Conservation (phyloP, 495 filamentous ascomycete species). For the Penicillium malachiteum region DNA sequence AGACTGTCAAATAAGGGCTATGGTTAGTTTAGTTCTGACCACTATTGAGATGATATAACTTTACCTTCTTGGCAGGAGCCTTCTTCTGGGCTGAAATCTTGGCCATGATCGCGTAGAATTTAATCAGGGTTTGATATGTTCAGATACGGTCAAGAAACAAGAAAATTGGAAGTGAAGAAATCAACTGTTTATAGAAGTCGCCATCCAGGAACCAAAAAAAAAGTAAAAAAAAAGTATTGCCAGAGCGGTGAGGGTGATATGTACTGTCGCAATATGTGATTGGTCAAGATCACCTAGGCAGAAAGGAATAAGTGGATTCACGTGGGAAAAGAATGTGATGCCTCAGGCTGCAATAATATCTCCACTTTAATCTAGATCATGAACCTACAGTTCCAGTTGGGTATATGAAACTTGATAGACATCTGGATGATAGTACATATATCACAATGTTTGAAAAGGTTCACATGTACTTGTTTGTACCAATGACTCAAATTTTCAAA, state of each 20-base stretch:
- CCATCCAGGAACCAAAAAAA: conserved; percentile 30
- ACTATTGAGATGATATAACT: conserved; percentile 1
- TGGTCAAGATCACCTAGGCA: conserved; percentile 12
- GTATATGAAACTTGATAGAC: not conserved
- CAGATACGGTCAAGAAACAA: conserved; percentile 4
- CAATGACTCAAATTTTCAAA: too few species aligned
- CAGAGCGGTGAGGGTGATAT: conserved; percentile 21
- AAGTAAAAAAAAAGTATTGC: conserved; percentile 28
- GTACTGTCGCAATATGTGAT: conserved; percentile 8
- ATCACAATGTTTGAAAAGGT: too few species aligned
- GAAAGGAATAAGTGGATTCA: not conserved
- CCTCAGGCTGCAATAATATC: not conserved
- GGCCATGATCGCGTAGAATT: conserved; percentile 30
- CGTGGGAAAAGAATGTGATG: not conserved
- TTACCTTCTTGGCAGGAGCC: conserved; percentile 40
- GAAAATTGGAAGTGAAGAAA: not conserved
- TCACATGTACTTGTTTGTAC: too few species aligned
- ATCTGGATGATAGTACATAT: too few species aligned
- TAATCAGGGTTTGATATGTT: not conserved
- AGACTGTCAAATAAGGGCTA: conserved; percentile 9
- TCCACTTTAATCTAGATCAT: not conserved
- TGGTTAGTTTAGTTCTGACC: conserved; percentile 10
- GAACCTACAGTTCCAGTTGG: not conserved
- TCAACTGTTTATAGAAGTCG: conserved; percentile 9
- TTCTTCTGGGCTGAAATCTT: conserved; percentile 30